A percentile compares a stretch with the other conserved stretches of the same genome.
These are phyloP conservation scores for Penicillium sp. DNA, from an alignment of 2,329 filamentous ascomycete genomes.

Conservation along the genomic window DNA sequence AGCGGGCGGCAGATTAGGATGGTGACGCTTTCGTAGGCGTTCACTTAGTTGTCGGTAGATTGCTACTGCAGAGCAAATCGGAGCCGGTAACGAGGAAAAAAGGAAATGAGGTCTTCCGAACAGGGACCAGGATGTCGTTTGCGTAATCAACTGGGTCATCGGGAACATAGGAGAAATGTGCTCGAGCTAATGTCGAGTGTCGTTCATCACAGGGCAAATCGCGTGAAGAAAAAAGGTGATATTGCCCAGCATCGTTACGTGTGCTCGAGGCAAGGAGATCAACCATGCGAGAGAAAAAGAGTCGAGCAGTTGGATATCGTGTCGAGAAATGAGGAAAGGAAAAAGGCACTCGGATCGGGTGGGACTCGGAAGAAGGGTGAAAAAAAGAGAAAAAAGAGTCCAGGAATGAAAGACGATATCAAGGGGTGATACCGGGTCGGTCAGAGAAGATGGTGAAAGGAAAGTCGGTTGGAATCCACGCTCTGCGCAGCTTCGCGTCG, in stretches of 20 bases:
- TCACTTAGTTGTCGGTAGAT: neutral
- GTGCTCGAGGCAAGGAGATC: conserved; percentile 28
- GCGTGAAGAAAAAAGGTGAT: conserved; percentile 7
- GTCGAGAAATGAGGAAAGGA: conserved; percentile 6
- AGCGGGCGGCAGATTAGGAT: conserved; percentile 31
- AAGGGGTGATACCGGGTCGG: conserved; percentile 15
- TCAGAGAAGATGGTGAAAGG: conserved; percentile 2
- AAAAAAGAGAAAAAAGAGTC: conserved; percentile 6
- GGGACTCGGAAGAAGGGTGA: conserved; percentile 8
- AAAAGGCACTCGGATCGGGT: conserved; percentile 17
- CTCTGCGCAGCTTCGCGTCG: conserved; percentile 16
- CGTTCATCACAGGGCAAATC: conserved; percentile 8
- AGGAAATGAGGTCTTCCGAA: conserved; percentile 3
- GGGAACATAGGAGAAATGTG: conserved; percentile 18
- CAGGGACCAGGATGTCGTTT: conserved; percentile 7
- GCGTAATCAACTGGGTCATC: conserved; percentile 11
- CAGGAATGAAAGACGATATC: conserved; percentile 26
- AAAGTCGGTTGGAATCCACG: conserved; percentile 4
- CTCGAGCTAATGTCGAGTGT: conserved; percentile 5
- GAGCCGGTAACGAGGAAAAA: neutral
- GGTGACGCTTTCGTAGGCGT: conserved; percentile 9
- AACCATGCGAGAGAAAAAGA: conserved; percentile 11
- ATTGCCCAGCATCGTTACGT: conserved; percentile 19
- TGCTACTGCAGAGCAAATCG: neutral
- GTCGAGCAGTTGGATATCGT: conserved; percentile 14